These are phyloP conservation scores for Nicotiana paniculata DNA, from an alignment of 257 asterid species.

Conservation along the genomic window DNA sequence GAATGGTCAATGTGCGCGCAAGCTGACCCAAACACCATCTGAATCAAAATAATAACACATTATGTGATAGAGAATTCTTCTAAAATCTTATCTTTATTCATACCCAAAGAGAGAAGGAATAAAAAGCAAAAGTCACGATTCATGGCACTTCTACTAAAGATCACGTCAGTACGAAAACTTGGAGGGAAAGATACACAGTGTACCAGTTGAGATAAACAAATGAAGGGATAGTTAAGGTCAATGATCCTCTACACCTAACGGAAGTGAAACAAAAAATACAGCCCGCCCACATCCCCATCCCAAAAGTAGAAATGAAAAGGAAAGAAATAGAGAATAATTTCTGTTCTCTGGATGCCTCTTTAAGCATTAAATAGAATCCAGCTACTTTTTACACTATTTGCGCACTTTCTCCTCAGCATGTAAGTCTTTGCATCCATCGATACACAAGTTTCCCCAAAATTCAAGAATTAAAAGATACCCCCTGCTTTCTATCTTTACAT, in stretches of 20 bases:
- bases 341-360: too few species aligned
- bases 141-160: too few species aligned
- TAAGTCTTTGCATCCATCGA: too few species aligned
- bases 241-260: background rate
- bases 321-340: background rate
- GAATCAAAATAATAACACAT: background rate
- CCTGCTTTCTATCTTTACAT: background rate
- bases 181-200: background rate
- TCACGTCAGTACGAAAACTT: background rate
- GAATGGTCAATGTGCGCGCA: background rate
- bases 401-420: background rate
- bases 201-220: background rate
- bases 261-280: background rate
- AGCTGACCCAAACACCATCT: background rate
- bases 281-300: background rate
- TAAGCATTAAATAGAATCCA: background rate
- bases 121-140: background rate
- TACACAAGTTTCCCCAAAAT: too few species aligned
- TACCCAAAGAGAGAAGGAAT: background rate
- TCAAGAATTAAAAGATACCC: background rate
- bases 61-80: background rate
- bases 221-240: background rate
- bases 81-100: background rate
- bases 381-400: background rate
- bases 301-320: background rate